Conservation (phyloP, 768 basidiomycete species). For the Amanita jacksonii region DNA sequence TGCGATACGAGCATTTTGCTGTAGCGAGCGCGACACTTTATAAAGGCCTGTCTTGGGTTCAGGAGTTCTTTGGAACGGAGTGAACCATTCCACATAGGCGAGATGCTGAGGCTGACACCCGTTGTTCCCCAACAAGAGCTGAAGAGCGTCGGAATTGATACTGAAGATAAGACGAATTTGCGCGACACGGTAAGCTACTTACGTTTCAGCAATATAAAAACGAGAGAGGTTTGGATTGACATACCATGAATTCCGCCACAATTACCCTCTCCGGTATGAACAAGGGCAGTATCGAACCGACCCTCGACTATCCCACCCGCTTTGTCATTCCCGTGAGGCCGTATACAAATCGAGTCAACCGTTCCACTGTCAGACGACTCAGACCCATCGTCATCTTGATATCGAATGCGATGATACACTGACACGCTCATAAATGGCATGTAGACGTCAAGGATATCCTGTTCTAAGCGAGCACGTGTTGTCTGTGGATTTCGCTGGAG, state of each 20-base stretch:
- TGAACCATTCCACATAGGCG: conserved; percentile 22
- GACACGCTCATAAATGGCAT: conserved; percentile 18
- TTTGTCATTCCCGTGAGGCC: conserved; percentile 8
- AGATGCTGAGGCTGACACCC: conserved; percentile 11
- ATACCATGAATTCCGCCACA: conserved; percentile 3
- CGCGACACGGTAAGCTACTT: conserved; percentile 17
- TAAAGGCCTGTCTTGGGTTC: conserved; percentile 14
- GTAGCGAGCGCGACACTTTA: conserved; percentile 5
- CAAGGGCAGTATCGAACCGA: conserved; percentile 22
- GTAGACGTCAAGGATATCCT: conserved; percentile 1
- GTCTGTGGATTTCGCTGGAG: too few species aligned
- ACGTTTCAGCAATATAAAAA: background rate
- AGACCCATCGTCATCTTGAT: conserved; percentile 12
- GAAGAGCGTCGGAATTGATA: conserved; percentile 9
- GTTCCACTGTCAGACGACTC: conserved; percentile 16
- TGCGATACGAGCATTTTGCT: conserved; percentile 9
- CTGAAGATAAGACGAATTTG: conserved; percentile 18
- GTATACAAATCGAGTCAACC: conserved; percentile 20
- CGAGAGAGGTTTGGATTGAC: background rate
- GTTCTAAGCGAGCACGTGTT: conserved; percentile 10
- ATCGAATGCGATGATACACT: conserved; percentile 25
- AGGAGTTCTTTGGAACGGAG: conserved; percentile 10
- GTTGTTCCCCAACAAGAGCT: conserved; percentile 6
- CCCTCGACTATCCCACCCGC: conserved; percentile 10
- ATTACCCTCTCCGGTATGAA: conserved; percentile 7